Percentiles rank a stretch among this genome's conserved stretches.
phyloP scores from a whole-genome alignment of 2,329 filamentous ascomycete genomes.

The Tolypocladium guangdongense region DNA sequence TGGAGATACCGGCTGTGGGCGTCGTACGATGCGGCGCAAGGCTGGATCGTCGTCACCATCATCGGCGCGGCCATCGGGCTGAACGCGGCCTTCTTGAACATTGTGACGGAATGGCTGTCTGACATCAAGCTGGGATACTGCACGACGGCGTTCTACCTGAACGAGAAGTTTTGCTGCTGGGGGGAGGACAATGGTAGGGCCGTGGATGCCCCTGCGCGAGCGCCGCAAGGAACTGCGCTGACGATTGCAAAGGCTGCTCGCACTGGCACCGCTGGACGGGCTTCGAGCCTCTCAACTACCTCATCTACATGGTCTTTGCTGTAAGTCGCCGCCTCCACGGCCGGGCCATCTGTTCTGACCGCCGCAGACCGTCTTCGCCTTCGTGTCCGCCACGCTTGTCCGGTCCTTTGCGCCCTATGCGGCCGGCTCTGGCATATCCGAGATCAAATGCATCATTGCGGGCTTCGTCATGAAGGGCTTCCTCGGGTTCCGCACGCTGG shows the following conservation, averaged over 20 bases:
- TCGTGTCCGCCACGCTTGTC: constrained; percentile 72
- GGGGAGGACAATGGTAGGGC: constrained; percentile 74
- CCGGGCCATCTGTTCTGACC: background rate
- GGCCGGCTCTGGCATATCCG: constrained; percentile 90
- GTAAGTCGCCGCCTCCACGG: constrained; percentile 30
- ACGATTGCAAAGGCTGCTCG: constrained; percentile 50
- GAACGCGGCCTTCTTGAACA: constrained; percentile 88
- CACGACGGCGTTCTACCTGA: constrained; percentile 89
- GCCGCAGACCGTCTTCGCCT: constrained; percentile 62
- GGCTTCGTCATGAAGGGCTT: constrained; percentile 99
- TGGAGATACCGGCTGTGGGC: constrained; percentile 77
- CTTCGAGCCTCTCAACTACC: constrained; percentile 68
- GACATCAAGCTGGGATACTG: constrained; percentile 97
- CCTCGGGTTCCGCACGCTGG: constrained; percentile 76
- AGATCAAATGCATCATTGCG: constrained; percentile 98
- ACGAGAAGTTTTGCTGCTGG: constrained; percentile 97
- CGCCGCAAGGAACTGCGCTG: constrained; percentile 5
- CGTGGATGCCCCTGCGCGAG: background rate
- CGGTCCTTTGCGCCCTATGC: constrained; percentile 91
- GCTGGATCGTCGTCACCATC: constrained; percentile 93
- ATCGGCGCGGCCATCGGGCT: constrained; percentile 88
- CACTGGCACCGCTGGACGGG: constrained; percentile 87
- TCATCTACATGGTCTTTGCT: constrained; percentile 79
- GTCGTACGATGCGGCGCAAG: constrained; percentile 91
- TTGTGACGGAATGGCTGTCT: constrained; percentile 91